Evolutionary conservation across 1,139 yeast species (phyloP), one percentile per base, ranked within the genome.

Genomic region (Zygosaccharomyces sapae): DNA sequence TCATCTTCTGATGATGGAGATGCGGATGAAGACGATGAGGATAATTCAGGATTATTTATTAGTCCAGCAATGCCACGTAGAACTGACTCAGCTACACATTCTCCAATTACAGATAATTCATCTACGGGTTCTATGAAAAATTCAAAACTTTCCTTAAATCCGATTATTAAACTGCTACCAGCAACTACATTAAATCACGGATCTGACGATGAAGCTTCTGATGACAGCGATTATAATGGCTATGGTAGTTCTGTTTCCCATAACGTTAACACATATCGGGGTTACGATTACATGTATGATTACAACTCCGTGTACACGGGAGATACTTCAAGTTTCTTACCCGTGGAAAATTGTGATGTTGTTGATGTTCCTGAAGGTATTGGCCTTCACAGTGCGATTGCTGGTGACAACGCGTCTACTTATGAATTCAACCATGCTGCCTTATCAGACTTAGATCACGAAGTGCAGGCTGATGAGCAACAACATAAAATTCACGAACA

Each of bases 211-310:
- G 88, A 81, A 55, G 74, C 76, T 27, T 79, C 76, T 47, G 81
- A 77, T 41, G 79, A 75, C 45, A 59, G 61, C 33, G 60, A 53
- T 27, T 73, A 75, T 51, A 78, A 77, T 44, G 55, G 58, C 9
- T 60, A 62, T 40, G 68, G 67, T 52, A 70, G 70, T 57, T 86
- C 90, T 36, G 74, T 83, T 52, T 81, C 90, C 3, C 95, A 86
- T 67, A 84, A 85, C 64, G 83, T 85, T 33, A 79, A 80, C 58
- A 80, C 86, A 50, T 76, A 80, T 53, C 76, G 94, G 67, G 92
- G 95, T 41, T 83, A 82, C 62, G 89, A 85, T 63, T 85, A 86
- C 70, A 81, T 83, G 63, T 89, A 89, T 64, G 96, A 89, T 68
- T 88, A 88, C 67, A 87, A 86, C 62, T 77, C 92, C 1, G 96